These are phyloP conservation scores for Emericellopsis atlantica DNA, from an alignment of 2,329 filamentous ascomycete genomes.

Conservation along the genomic window DNA sequence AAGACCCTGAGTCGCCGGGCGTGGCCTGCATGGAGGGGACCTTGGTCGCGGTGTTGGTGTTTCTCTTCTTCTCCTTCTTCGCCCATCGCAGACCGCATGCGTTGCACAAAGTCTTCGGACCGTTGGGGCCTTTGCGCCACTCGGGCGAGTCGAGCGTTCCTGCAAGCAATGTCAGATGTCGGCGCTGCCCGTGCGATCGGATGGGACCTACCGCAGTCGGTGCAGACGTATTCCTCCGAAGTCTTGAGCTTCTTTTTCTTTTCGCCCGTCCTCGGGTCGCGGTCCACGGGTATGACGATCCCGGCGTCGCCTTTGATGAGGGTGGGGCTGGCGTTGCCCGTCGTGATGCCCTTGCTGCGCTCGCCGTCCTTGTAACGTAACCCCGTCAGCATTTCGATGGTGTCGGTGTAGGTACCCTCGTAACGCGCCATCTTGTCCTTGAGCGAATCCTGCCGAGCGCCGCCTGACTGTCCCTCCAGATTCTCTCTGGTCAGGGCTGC, in stretches of 20 bases:
- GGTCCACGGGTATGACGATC: constrained; percentile 71
- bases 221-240: constrained; percentile 84
- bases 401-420: constrained; percentile 70
- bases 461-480: constrained; percentile 53
- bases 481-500: constrained; percentile 66
- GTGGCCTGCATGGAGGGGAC: neutral
- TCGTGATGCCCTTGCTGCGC: constrained; percentile 76
- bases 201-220: constrained; percentile 62
- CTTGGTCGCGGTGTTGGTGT: constrained; percentile 1
- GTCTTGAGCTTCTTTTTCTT: constrained; percentile 85
- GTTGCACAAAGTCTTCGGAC: constrained; percentile 91
- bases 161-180: constrained; percentile 12
- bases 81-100: constrained; percentile 73
- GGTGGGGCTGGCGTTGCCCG: constrained; percentile 67
- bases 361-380: constrained; percentile 81
- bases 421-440: constrained; percentile 77
- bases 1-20: neutral
- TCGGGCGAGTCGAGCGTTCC: constrained; percentile 83
- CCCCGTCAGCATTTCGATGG: constrained; percentile 87
- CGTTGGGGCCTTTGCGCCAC: constrained; percentile 88
- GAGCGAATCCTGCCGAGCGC: constrained; percentile 59
- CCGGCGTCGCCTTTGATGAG: constrained; percentile 78
- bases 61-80: constrained; percentile 68
- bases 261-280: constrained; percentile 57
- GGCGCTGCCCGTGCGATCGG: neutral